These are phyloP conservation scores for Arctium lappa DNA, from an alignment of 129 eudicot species.

Conservation along the genomic window DNA sequence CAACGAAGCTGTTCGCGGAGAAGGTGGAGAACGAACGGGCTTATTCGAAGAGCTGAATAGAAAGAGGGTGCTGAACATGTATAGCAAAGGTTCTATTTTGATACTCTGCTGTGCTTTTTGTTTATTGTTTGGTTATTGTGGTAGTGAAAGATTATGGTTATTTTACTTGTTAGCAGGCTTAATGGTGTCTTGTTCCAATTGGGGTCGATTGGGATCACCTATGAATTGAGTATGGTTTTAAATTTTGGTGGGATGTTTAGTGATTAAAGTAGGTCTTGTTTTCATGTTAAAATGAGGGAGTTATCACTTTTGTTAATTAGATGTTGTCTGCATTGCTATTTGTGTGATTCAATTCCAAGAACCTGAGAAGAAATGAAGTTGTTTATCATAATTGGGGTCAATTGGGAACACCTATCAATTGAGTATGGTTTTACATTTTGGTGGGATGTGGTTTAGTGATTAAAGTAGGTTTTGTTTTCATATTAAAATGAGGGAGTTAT, in stretches of 20 bases:
- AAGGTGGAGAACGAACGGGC: slow-evolving; percentile 69
- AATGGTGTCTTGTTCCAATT: slow-evolving; percentile 9
- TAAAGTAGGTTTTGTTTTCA: not conserved
- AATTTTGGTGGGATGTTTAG: slow-evolving; percentile 20
- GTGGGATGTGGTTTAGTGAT: slow-evolving; percentile 3
- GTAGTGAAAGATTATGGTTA: not conserved
- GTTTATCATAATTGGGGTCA: not conserved
- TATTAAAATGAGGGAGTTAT: not conserved
- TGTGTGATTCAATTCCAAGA: not conserved
- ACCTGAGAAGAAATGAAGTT: not conserved
- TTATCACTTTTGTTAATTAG: not conserved
- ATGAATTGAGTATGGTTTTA: slow-evolving; percentile 7
- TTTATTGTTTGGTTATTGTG: not conserved
- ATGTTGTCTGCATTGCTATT: not conserved
- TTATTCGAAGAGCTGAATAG: slow-evolving; percentile 32
- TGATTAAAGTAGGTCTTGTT: not conserved
- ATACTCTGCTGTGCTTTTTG: slow-evolving; percentile 25
- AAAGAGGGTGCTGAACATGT: slow-evolving; percentile 19
- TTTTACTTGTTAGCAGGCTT: slow-evolving; percentile 16
- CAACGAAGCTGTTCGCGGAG: slow-evolving; percentile 69
- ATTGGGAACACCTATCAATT: slow-evolving; percentile 1
- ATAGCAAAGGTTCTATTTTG: slow-evolving; percentile 28
- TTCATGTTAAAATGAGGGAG: not conserved
- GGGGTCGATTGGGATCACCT: not conserved
- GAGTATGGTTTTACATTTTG: slow-evolving; percentile 14